Conservation (phyloP, 192 early-diverging fungal species). For the Mortierella antarctica region DNA sequence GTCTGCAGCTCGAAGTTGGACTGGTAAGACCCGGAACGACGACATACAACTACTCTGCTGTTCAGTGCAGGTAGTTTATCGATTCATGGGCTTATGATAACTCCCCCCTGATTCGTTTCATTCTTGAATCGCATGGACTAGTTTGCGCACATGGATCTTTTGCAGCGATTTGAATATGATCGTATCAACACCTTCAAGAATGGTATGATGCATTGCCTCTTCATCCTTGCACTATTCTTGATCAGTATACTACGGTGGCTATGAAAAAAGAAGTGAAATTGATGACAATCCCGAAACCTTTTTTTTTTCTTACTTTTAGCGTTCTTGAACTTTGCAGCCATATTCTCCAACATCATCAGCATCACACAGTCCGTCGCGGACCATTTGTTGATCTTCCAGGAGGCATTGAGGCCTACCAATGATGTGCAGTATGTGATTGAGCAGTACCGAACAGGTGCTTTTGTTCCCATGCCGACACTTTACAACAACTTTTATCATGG, state of each 20-base stretch:
- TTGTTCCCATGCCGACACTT: constrained; percentile 75
- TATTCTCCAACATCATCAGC: constrained; percentile 59
- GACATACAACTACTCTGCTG: not conserved
- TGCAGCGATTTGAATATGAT: constrained; percentile 62
- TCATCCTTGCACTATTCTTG: not conserved
- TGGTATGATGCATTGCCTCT: constrained; percentile 31
- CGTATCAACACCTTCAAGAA: constrained; percentile 63
- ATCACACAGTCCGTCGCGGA: constrained; percentile 70
- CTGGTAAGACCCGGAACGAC: constrained; percentile 56
- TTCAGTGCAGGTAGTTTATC: not conserved
- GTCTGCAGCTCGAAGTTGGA: constrained; percentile 75
- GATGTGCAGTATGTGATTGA: constrained; percentile 84
- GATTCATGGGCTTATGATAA: not conserved
- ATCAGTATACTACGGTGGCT: too few species aligned
- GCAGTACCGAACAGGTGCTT: constrained; percentile 76
- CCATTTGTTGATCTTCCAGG: constrained; percentile 63
- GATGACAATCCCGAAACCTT: too few species aligned
- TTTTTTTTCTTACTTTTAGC: constrained; percentile 12
- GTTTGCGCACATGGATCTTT: constrained; percentile 63
- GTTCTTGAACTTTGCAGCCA: constrained; percentile 61
- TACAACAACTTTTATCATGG: constrained; percentile 78
- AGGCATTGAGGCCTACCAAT: constrained; percentile 80
- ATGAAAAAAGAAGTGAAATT: too few species aligned
- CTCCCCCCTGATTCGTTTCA: not conserved
- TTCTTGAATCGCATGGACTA: constrained; percentile 12